These are phyloP conservation scores for Auriculariales sp. DNA, from an alignment of 768 basidiomycete genomes.

Conservation along the genomic window DNA sequence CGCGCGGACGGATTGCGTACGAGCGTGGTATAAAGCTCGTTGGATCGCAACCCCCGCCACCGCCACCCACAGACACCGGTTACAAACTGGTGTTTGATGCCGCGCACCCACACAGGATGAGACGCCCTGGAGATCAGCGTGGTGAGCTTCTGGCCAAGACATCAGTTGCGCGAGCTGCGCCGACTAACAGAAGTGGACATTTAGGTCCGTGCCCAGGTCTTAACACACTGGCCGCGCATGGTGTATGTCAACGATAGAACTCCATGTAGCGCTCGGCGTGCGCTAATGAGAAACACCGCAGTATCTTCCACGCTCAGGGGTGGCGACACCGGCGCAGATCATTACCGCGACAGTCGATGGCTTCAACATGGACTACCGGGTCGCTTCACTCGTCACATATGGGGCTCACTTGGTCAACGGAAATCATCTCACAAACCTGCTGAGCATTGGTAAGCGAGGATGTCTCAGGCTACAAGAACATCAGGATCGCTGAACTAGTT, in stretches of 20 bases:
- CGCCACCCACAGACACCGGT: neutral
- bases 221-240: conserved; percentile 4
- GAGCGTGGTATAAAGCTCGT: too few relatives aligned
- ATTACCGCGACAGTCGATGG: conserved; percentile 4
- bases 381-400: conserved; percentile 3
- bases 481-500: neutral
- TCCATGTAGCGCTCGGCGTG: neutral
- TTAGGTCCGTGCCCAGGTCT: conserved; percentile 5
- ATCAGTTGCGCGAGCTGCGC: neutral
- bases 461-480: neutral
- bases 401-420: conserved; percentile 4
- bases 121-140: neutral
- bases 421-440: conserved; percentile 2
- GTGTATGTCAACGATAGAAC: neutral
- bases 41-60: neutral
- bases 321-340: conserved; percentile 5
- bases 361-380: conserved; percentile 5
- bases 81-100: conserved; percentile 1
- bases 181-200: too few relatives aligned
- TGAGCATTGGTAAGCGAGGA: conserved; percentile 3
- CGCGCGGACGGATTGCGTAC: too few relatives aligned
- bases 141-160: neutral
- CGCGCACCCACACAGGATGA: conserved; percentile 1
- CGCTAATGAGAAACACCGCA: neutral
- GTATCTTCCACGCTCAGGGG: conserved; percentile 4